These are phyloP conservation scores for Neonectria coccinea DNA, from an alignment of 2,329 filamentous ascomycete genomes.

Conservation along the genomic window DNA sequence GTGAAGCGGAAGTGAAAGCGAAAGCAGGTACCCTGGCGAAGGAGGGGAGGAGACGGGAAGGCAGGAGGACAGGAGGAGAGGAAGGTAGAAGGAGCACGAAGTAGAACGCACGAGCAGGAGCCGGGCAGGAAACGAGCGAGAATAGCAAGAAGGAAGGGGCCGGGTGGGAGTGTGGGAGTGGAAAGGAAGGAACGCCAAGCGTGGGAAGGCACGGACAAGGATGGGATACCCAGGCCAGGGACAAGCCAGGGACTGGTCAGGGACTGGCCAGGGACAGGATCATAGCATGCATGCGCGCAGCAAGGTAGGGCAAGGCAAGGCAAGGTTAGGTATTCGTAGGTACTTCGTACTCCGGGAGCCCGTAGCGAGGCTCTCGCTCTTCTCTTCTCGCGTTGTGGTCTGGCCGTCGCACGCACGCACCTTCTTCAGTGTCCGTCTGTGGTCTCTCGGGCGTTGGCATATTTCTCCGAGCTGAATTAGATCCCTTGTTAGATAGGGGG, in stretches of 20 bases:
- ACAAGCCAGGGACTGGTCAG: slow-evolving; percentile 19
- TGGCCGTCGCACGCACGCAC: slow-evolving; percentile 4
- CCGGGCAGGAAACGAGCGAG: slow-evolving; percentile 9
- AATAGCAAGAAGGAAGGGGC: slow-evolving; percentile 9
- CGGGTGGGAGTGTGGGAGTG: slow-evolving; percentile 5
- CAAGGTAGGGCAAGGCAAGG: neutral
- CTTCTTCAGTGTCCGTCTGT: neutral
- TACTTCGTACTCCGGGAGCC: neutral
- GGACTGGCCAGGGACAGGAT: slow-evolving; percentile 11
- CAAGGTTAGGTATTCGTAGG: neutral
- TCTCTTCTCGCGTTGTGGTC: neutral
- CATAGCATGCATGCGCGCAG: neutral
- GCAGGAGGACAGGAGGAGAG: slow-evolving; percentile 13
- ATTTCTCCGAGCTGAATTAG: slow-evolving; percentile 44
- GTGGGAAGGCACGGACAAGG: slow-evolving; percentile 24
- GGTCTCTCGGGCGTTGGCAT: slow-evolving; percentile 19
- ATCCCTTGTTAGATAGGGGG: slow-evolving; percentile 24
- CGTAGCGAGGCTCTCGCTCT: slow-evolving; percentile 2
- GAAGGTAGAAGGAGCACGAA: slow-evolving; percentile 15
- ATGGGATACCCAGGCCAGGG: slow-evolving; percentile 25
- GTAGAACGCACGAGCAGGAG: slow-evolving; percentile 16
- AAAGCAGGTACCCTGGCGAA: neutral
- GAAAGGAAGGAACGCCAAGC: slow-evolving; percentile 14
- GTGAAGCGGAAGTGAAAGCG: slow-evolving; percentile 11
- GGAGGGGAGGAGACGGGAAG: slow-evolving; percentile 27